Conservation (phyloP, 768 basidiomycete genomes). For the Trametopsis cervina region DNA sequence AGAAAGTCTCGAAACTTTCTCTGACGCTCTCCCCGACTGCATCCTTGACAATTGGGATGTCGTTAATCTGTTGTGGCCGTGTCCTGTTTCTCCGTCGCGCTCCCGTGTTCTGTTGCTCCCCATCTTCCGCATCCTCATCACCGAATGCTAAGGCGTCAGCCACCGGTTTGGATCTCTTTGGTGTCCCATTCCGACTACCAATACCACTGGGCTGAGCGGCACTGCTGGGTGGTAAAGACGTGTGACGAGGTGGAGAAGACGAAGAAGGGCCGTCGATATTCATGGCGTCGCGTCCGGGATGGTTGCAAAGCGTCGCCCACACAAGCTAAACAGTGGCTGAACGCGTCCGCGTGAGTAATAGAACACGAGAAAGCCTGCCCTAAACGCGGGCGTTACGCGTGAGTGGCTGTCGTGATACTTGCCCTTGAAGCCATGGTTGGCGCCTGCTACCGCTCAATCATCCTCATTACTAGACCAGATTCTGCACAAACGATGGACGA, state of each 20-base stretch:
- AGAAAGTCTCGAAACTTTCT: slow-evolving; percentile 85
- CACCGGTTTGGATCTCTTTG: slow-evolving; percentile 18
- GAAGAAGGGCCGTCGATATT: slow-evolving; percentile 45
- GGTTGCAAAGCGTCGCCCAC: too few relatives aligned
- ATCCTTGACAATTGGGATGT: slow-evolving; percentile 86
- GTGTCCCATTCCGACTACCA: slow-evolving; percentile 21
- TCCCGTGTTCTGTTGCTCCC: slow-evolving; percentile 29
- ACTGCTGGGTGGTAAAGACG: slow-evolving; percentile 48
- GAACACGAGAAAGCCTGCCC: slow-evolving; percentile 41
- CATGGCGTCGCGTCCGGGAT: slow-evolving; percentile 31
- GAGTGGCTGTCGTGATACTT: slow-evolving; percentile 1
- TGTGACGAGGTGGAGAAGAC: slow-evolving; percentile 47
- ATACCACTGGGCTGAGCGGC: slow-evolving; percentile 30
- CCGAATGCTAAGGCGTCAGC: slow-evolving; percentile 28
- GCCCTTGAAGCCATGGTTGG: too few relatives aligned
- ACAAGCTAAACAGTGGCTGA: slow-evolving; percentile 21
- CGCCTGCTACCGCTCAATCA: too few relatives aligned
- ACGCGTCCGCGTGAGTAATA: slow-evolving; percentile 20
- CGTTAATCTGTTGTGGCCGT: slow-evolving; percentile 44
- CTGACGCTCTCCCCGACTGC: slow-evolving; percentile 93
- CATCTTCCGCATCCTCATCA: slow-evolving; percentile 40
- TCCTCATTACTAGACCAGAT: too few relatives aligned
- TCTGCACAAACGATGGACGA: slow-evolving; percentile 22
- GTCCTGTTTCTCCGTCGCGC: slow-evolving; percentile 32
- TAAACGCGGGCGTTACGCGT: slow-evolving; percentile 26